Evolutionary conservation across 805 yeast genomes (phyloP), one percentile per base, ranked within the genome.

Genomic region (Kockiozyma suomiensis): DNA sequence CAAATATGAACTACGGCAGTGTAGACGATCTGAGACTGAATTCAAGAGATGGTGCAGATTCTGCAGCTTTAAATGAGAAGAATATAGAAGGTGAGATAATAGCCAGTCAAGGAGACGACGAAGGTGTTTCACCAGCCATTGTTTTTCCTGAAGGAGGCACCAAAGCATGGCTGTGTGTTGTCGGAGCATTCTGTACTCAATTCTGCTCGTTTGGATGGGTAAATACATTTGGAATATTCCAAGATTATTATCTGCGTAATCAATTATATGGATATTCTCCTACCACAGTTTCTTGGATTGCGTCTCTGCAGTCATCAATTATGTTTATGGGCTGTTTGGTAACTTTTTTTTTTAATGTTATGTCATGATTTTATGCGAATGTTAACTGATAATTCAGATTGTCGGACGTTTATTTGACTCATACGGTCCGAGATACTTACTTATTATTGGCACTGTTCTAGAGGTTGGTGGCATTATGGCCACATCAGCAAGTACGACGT

Each of bases 131-230:
- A 10, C 37, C 49, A 1, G 56, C n/a, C 13, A 21, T 57, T 17
- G 37, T 47, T 1, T 73, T 66, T 49, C 83, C 83, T 4, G 87
- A 85, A 46, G 81, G 83, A 1, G 84, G 87, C 1, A 70, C 66
- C 49, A 79, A 79, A n/a, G 86, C 87, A 75, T 75, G 85, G 70
- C 77, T 80, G 4, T 82, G 83, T 0, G 71, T 81, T 1, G 54
- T 81, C 12, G 87, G 87, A 1, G 79, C 85, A 0, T 82, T 82
- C 65, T 71, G 83, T 28, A 88, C 89, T 2, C 74, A 83, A 59
- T 70, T 82, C 5, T 79, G 82, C 49, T 78, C 82, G 2, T 82
- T 87, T 69, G 96, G 96, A 1, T 66, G 87, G 42, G 41, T 61
- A 8, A 61, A 61, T 41, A 54, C 59, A 19, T 51, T 60, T 37